Evolutionary conservation across 306 rosid species (phyloP).

Genomic region (Sicyos baderoa): DNA sequence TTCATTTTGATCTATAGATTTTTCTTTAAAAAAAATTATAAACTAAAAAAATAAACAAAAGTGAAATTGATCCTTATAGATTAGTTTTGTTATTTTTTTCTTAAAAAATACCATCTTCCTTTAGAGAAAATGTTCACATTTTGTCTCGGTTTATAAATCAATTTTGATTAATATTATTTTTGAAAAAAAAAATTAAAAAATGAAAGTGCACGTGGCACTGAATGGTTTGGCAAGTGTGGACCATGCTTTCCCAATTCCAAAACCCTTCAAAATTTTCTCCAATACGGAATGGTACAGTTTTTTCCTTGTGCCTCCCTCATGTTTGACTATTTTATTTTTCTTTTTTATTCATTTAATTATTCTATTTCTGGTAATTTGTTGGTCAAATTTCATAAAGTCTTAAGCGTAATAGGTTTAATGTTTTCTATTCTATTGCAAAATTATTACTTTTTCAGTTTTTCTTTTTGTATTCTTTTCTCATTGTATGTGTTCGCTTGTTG

Average conservation of each 20-base stretch:
- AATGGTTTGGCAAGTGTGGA: conserved; percentile 2
- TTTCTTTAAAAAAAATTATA: no score
- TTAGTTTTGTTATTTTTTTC: no score
- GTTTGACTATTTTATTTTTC: background rate
- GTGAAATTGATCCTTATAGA: no score
- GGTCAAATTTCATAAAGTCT: background rate
- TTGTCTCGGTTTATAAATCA: no score
- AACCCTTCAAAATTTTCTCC: background rate
- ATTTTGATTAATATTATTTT: no score
- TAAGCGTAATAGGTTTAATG: background rate
- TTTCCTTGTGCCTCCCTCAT: background rate
- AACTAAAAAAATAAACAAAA: no score
- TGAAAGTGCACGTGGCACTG: background rate
- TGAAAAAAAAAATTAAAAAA: no score
- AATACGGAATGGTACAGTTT: background rate
- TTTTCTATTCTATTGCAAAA: background rate
- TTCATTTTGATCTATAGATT: no score
- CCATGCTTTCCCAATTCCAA: no score
- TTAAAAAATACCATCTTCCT: no score
- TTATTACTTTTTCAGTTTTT: background rate
- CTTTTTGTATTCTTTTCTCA: background rate
- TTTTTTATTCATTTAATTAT: background rate
- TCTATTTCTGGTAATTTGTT: background rate
- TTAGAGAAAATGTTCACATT: no score
- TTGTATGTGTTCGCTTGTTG: background rate